A percentile compares a stretch with the other conserved stretches of the same genome.
Conservation (phyloP, 2,329 filamentous ascomycete species). For the Alternaria brassicae region DNA sequence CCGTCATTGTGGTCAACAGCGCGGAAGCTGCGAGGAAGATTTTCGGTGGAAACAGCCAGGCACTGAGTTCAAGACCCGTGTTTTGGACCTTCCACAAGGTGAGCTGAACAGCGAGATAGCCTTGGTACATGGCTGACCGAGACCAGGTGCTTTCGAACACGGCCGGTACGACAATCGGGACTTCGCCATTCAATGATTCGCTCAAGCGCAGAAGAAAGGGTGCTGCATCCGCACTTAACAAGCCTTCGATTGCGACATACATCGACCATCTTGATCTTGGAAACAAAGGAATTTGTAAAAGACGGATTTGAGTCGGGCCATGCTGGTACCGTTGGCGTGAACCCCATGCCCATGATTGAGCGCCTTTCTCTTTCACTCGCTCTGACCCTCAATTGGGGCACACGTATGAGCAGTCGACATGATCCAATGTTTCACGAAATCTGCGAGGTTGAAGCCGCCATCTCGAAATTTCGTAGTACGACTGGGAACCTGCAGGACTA, state of each 20-base stretch:
- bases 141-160: constrained; percentile 67
- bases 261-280: constrained; percentile 68
- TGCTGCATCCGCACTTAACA: constrained; percentile 70
- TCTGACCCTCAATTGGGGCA: constrained; percentile 71
- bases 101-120: background rate
- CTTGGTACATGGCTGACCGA: constrained; percentile 4
- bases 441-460: constrained; percentile 67
- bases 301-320: constrained; percentile 67
- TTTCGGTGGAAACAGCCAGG: constrained; percentile 53
- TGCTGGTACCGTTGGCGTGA: constrained; percentile 61
- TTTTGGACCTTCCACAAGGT: constrained; percentile 58
- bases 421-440: constrained; percentile 68
- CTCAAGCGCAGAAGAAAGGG: constrained; percentile 70
- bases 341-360: constrained; percentile 74
- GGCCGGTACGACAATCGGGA: constrained; percentile 72
- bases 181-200: constrained; percentile 70
- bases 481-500: constrained; percentile 69
- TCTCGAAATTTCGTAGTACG: constrained; percentile 66
- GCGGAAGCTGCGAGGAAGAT: constrained; percentile 52
- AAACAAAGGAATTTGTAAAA: constrained; percentile 68
- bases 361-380: constrained; percentile 68
- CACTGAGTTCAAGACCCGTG: constrained; percentile 52
- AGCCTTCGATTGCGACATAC: constrained; percentile 69
- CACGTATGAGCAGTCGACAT: constrained; percentile 66
- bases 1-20: constrained; percentile 55